Evolutionary conservation across 1,139 yeast species (phyloP).

Genomic region (Yamadazyma friedrichii): DNA sequence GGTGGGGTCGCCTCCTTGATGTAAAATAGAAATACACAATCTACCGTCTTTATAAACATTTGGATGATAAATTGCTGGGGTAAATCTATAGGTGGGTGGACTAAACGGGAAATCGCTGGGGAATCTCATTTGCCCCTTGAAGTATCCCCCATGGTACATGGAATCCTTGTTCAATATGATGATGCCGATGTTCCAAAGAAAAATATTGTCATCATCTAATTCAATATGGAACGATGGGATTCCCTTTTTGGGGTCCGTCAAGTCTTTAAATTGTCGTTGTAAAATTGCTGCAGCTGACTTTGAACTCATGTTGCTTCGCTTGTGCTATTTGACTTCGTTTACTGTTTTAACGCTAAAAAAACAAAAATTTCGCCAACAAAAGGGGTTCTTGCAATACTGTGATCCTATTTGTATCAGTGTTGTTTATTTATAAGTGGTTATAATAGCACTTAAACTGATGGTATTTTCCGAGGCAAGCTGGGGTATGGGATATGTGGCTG

Average conservation of each 20-base stretch:
- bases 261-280: constrained; percentile 91
- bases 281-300: constrained; percentile 72
- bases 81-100: constrained; percentile 89
- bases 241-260: constrained; percentile 89
- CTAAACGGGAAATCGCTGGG: constrained; percentile 88
- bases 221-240: constrained; percentile 89
- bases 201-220: constrained; percentile 86
- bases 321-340: too few relatives aligned
- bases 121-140: constrained; percentile 90
- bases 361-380: too few relatives aligned
- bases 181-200: constrained; percentile 89
- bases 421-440: too few relatives aligned
- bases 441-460: too few relatives aligned
- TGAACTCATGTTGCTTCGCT: constrained; percentile 42
- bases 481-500: too few relatives aligned
- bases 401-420: too few relatives aligned
- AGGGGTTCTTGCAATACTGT: too few relatives aligned
- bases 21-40: constrained; percentile 87
- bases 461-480: too few relatives aligned
- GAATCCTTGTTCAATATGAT: constrained; percentile 90
- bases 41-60: constrained; percentile 93
- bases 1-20: constrained; percentile 85
- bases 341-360: too few relatives aligned
- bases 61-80: constrained; percentile 95
- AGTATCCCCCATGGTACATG: constrained; percentile 93